phyloP scores from a whole-genome alignment of 2,329 filamentous ascomycete genomes.

The Tolypocladium capitatum region DNA sequence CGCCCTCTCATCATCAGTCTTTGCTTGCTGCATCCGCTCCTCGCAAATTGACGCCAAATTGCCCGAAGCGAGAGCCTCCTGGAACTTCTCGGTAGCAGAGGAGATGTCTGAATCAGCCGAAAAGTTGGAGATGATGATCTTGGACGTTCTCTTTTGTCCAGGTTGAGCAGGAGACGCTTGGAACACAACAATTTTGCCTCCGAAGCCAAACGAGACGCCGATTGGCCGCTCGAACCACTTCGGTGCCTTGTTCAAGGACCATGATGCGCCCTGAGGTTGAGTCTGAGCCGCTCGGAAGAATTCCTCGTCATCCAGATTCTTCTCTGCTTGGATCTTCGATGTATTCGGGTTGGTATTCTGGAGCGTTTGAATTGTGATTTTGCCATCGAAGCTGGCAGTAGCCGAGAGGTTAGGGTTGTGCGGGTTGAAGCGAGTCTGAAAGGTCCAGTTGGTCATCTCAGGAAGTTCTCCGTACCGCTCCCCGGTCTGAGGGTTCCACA shows the following conservation, averaged over 20 bases:
- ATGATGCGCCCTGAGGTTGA: conserved; percentile 80
- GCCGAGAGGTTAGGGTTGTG: conserved; percentile 85
- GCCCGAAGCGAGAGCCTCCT: conserved; percentile 65
- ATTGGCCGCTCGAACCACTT: conserved; percentile 81
- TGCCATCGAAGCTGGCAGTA: conserved; percentile 93
- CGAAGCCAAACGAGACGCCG: conserved; percentile 87
- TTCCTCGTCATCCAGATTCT: conserved; percentile 74
- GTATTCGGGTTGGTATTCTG: conserved; percentile 79
- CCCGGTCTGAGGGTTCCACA: conserved; percentile 93
- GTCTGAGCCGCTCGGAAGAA: conserved; percentile 92
- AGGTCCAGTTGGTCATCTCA: conserved; percentile 98
- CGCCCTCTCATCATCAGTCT: conserved; percentile 80
- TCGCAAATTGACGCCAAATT: conserved; percentile 71
- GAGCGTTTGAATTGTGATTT: conserved; percentile 83
- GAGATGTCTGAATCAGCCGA: conserved; percentile 77
- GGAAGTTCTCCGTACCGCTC: conserved; percentile 84
- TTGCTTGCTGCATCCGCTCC: conserved; percentile 59
- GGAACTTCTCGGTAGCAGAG: conserved; percentile 75
- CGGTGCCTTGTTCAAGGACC: conserved; percentile 73
- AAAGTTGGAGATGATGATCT: conserved; percentile 75
- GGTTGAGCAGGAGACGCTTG: conserved; percentile 42
- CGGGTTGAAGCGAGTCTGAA: conserved; percentile 88
- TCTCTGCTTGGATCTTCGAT: conserved; percentile 53
- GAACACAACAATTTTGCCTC: conserved; percentile 78
- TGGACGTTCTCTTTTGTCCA: conserved; percentile 57